A percentile compares a stretch with the other conserved stretches of the same genome.
phyloP scores from a whole-genome alignment of 1,139 yeast genomes.

The Komagataea norvegica region DNA sequence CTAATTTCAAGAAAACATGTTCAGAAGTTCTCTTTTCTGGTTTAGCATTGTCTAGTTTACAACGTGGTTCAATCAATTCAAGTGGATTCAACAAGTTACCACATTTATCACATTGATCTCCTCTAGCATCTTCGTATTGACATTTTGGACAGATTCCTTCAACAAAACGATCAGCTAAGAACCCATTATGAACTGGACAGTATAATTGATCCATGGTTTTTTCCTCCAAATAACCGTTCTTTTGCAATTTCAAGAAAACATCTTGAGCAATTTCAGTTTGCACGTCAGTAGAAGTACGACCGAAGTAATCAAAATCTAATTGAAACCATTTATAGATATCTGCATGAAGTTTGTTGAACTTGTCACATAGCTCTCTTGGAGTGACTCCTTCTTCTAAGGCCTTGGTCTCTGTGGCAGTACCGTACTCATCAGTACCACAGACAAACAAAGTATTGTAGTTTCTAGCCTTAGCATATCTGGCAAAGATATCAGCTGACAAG shows the following conservation, averaged over 20 bases:
- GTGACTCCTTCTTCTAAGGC: slow-evolving; percentile 90
- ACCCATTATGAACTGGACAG: slow-evolving; percentile 86
- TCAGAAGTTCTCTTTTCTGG: slow-evolving; percentile 81
- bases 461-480: slow-evolving; percentile 86
- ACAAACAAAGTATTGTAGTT: slow-evolving; percentile 80
- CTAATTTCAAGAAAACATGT: slow-evolving; percentile 78
- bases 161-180: slow-evolving; percentile 92
- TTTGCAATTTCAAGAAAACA: slow-evolving; percentile 68
- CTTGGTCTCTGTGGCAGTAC: slow-evolving; percentile 98
- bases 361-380: slow-evolving; percentile 85
- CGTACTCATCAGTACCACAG: slow-evolving; percentile 99
- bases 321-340: slow-evolving; percentile 96
- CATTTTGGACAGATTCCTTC: slow-evolving; percentile 98
- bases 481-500: slow-evolving; percentile 87
- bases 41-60: slow-evolving; percentile 81
- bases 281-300: slow-evolving; percentile 87
- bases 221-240: slow-evolving; percentile 79
- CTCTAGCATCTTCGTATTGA: slow-evolving; percentile 93
- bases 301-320: slow-evolving; percentile 89
- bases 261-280: slow-evolving; percentile 97
- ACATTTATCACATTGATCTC: slow-evolving; percentile 98
- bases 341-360: slow-evolving; percentile 79
- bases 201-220: slow-evolving; percentile 84
- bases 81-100: slow-evolving; percentile 86
- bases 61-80: slow-evolving; percentile 89